Evolutionary conservation across 148 eudicot species (phyloP).

Genomic region (Cornus kousa): DNA sequence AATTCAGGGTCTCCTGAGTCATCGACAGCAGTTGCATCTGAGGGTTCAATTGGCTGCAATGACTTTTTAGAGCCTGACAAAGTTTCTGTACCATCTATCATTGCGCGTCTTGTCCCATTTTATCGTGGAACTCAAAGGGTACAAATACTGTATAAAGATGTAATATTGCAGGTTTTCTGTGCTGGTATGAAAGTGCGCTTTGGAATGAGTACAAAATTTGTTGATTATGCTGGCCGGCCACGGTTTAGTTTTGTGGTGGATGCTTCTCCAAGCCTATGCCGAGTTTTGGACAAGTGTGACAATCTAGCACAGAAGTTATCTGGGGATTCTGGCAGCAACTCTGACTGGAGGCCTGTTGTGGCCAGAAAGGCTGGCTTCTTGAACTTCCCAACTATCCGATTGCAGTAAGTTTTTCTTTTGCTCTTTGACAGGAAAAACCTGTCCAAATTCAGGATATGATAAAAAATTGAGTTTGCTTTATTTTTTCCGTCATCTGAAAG

Average conservation of each 20-base stretch:
- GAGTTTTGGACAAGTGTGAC: conserved; percentile 69
- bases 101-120: conserved; percentile 41
- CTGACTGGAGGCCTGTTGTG: conserved; percentile 80
- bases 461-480: background rate
- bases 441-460: background rate
- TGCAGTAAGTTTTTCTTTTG: conserved; percentile 65
- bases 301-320: conserved; percentile 49
- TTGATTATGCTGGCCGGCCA: conserved; percentile 75
- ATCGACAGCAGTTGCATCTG: conserved; percentile 28
- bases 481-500: background rate
- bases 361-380: conserved; percentile 65
- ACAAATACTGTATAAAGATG: conserved; percentile 54
- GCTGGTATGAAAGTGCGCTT: conserved; percentile 59
- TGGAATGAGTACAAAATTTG: conserved; percentile 64
- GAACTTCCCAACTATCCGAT: conserved; percentile 64
- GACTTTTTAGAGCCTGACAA: conserved; percentile 56
- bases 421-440: background rate
- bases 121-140: conserved; percentile 48
- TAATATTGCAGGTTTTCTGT: conserved; percentile 44
- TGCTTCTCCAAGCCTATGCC: conserved; percentile 67
- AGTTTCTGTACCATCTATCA: conserved; percentile 49
- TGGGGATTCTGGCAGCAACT: conserved; percentile 57
- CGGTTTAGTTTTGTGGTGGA: conserved; percentile 75
- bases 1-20: conserved; percentile 29
- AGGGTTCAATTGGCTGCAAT: conserved; percentile 28